phyloP scores from a whole-genome alignment of 495 filamentous ascomycete genomes.

The Thermochaetoides thermophila region DNA sequence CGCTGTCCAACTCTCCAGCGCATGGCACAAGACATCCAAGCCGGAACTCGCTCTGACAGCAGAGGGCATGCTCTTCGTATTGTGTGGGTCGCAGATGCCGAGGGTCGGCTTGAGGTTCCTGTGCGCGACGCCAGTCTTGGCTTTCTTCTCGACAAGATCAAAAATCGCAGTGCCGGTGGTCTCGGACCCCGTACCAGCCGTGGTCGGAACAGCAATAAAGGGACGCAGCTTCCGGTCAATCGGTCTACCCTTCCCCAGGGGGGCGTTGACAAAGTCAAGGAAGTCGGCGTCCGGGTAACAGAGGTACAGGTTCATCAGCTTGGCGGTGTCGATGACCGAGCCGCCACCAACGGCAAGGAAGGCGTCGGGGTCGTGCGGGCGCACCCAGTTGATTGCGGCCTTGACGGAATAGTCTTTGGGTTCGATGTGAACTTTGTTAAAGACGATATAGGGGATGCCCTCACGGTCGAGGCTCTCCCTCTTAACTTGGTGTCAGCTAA shows the following conservation, averaged over 20 bases:
- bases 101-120: conserved; percentile 88
- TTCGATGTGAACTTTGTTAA: conserved; percentile 62
- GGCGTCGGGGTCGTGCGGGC: conserved; percentile 65
- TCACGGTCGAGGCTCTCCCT: conserved; percentile 60
- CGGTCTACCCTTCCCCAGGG: conserved; percentile 74
- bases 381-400: conserved; percentile 64
- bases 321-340: conserved; percentile 91
- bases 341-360: conserved; percentile 85
- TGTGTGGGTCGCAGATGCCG: conserved; percentile 89
- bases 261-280: conserved; percentile 94
- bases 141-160: conserved; percentile 71
- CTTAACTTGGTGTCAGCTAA: no score
- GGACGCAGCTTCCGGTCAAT: conserved; percentile 67
- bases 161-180: conserved; percentile 98
- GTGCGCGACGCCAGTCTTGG: conserved; percentile 93
- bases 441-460: conserved; percentile 68
- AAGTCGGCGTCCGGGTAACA: conserved; percentile 80
- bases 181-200: conserved; percentile 87
- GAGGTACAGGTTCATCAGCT: conserved; percentile 94
- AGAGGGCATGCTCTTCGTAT: conserved; percentile 87
- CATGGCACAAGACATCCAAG: conserved; percentile 87
- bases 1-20: conserved; percentile 88
- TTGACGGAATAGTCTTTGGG: conserved; percentile 68
- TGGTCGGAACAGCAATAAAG: conserved; percentile 86
- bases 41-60: conserved; percentile 82